phyloP scores from a whole-genome alignment of 2,329 filamentous ascomycete genomes.

The Aphanocladium album region DNA sequence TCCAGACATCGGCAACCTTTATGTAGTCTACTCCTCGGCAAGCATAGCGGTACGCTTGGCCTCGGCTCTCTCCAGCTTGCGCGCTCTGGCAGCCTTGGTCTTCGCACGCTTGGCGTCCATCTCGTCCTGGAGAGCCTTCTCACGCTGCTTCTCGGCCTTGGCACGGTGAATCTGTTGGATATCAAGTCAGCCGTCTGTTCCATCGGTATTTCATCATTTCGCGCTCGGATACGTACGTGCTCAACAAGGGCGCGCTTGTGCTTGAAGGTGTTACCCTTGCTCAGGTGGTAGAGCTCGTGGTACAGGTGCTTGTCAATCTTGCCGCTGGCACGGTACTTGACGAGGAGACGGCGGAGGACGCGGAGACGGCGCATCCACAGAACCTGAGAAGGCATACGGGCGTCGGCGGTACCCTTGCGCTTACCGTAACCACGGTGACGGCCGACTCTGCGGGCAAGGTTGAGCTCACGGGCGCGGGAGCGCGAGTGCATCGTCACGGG shows the following conservation, averaged over 20 bases:
- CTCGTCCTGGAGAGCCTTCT: conserved; percentile 95
- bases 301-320: conserved; percentile 99
- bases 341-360: conserved; percentile 96
- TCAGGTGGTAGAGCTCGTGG: conserved; percentile 99
- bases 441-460: conserved; percentile 88
- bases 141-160: conserved; percentile 98
- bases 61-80: conserved; percentile 85
- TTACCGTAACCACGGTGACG: conserved; percentile 99
- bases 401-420: conserved; percentile 99
- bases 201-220: conserved; percentile 7
- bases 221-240: conserved; percentile 72
- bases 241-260: conserved; percentile 99
- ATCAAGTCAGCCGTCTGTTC: conserved; percentile 8
- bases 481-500: conserved; percentile 99
- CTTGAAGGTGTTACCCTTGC: conserved; percentile 99
- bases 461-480: conserved; percentile 91
- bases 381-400: conserved; percentile 97
- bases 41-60: conserved; percentile 86
- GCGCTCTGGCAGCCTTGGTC: conserved; percentile 99
- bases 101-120: conserved; percentile 99
- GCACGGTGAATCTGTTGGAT: conserved; percentile 88
- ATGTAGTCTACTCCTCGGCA: conserved; percentile 51
- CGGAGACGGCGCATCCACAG: conserved; percentile 99
- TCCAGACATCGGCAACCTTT: conserved; percentile 42
- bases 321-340: conserved; percentile 99